Percentiles rank a stretch among this genome's conserved stretches.
Evolutionary conservation across 805 yeast species (phyloP).

Genomic region (Pichia cephalocereana): DNA sequence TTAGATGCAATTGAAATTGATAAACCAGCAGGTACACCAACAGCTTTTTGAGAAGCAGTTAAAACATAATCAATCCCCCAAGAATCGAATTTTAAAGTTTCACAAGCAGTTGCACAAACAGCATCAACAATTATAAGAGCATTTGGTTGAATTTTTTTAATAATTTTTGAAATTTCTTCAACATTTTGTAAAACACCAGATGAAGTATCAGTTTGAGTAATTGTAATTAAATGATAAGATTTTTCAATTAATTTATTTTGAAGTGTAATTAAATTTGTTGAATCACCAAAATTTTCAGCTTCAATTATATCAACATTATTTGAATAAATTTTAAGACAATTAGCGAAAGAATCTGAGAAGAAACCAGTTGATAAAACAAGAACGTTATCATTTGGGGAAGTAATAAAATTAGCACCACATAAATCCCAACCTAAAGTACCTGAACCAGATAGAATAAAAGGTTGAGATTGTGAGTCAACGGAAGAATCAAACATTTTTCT

Average conservation of each 20-base stretch:
- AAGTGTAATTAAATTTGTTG: conserved; percentile 47
- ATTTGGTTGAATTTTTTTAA: conserved; percentile 61
- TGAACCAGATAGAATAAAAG: conserved; percentile 76
- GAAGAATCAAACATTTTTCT: conserved; percentile 68
- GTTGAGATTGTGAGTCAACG: conserved; percentile 56
- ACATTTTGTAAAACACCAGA: conserved; percentile 85
- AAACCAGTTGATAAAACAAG: conserved; percentile 85
- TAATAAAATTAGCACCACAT: conserved; percentile 65
- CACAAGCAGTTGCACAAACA: conserved; percentile 91
- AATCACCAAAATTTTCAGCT: conserved; percentile 60
- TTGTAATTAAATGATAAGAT: conserved; percentile 58
- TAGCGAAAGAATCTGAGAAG: conserved; percentile 77
- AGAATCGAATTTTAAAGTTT: conserved; percentile 69
- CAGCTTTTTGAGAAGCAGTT: conserved; percentile 92
- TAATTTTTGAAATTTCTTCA: conserved; percentile 48
- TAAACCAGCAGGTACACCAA: conserved; percentile 92
- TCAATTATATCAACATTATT: conserved; percentile 66
- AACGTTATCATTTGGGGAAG: conserved; percentile 52
- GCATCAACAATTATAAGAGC: conserved; percentile 85
- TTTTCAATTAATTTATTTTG: conserved; percentile 41
- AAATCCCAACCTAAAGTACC: conserved; percentile 97
- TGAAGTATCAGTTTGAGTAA: conserved; percentile 95
- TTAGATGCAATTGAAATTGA: conserved; percentile 66
- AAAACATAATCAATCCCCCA: conserved; percentile 88
- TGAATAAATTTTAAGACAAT: conserved; percentile 62